A percentile compares a stretch with the other conserved stretches of the same genome.
Evolutionary conservation across 805 yeast species (phyloP).

Genomic region (Brettanomyces sp.): DNA sequence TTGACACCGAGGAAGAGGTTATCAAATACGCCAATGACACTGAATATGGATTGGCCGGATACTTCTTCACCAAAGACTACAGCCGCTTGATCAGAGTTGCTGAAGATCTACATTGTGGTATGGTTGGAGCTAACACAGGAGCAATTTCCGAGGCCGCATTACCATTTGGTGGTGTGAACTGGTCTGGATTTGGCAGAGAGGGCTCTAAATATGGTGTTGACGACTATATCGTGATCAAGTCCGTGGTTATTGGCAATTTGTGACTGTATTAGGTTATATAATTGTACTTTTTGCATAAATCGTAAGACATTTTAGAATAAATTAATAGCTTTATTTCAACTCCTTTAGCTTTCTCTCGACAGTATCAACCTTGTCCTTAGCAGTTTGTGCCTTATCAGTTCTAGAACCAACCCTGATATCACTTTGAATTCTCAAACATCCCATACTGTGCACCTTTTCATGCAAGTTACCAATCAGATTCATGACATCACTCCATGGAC

Average conservation of each 20-base stretch:
- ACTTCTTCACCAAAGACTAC: conserved; percentile 53
- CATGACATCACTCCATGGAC: conserved; percentile 89
- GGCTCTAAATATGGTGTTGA: conserved; percentile 70
- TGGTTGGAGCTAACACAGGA: conserved; percentile 79
- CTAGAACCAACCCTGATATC: conserved; percentile 85
- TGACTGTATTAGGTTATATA: not conserved
- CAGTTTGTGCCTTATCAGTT: conserved; percentile 62
- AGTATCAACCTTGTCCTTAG: conserved; percentile 60
- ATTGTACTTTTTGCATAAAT: too few species aligned
- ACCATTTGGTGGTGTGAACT: conserved; percentile 72
- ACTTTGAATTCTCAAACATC: conserved; percentile 72
- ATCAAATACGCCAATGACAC: conserved; percentile 53
- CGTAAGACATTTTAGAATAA: too few species aligned
- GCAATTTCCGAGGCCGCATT: conserved; percentile 57
- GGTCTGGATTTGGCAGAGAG: conserved; percentile 76
- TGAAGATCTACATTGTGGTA: conserved; percentile 64
- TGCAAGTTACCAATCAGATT: conserved; percentile 71
- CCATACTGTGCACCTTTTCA: conserved; percentile 58
- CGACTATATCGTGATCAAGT: conserved; percentile 59
- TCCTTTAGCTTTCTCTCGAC: conserved; percentile 43
- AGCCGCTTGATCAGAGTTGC: conserved; percentile 49
- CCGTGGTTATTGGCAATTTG: conserved; percentile 41
- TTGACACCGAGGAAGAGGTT: conserved; percentile 56
- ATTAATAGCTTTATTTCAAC: not conserved
- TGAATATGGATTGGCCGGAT: conserved; percentile 71